These are phyloP conservation scores for Podila epicladia DNA, from an alignment of 192 early-diverging fungal species.

Conservation along the genomic window DNA sequence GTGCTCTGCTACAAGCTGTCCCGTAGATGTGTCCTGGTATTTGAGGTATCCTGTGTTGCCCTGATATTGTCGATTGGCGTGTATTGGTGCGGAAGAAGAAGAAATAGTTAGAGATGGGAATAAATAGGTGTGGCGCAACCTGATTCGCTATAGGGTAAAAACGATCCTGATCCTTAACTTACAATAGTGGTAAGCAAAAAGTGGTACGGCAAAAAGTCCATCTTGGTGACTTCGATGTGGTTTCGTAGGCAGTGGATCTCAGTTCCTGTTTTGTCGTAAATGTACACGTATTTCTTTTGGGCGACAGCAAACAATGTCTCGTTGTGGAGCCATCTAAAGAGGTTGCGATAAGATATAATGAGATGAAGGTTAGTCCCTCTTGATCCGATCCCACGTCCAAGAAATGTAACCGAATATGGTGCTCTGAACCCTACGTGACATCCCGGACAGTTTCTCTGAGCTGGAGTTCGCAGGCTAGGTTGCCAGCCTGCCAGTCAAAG, in stretches of 20 bases:
- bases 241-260: conserved; percentile 90
- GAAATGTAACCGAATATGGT: too few species aligned
- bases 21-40: conserved; percentile 96
- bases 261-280: conserved; percentile 91
- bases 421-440: conserved; percentile 67
- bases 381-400: too few species aligned
- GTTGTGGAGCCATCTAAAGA: conserved; percentile 90
- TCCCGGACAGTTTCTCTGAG: conserved; percentile 91
- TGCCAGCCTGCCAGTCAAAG: conserved; percentile 91
- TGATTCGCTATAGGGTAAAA: neutral
- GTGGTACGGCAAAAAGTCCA: conserved; percentile 95
- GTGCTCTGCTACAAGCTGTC: conserved; percentile 81
- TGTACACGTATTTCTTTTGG: conserved; percentile 94
- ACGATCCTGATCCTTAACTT: neutral
- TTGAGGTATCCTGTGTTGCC: conserved; percentile 84
- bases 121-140: neutral
- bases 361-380: neutral
- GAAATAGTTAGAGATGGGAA: neutral
- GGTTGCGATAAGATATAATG: neutral
- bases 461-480: conserved; percentile 82
- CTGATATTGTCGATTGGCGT: conserved; percentile 16
- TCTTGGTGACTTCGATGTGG: conserved; percentile 81
- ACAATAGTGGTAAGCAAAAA: conserved; percentile 86
- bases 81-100: neutral
- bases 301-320: conserved; percentile 94